phyloP scores from a whole-genome alignment of 1,284 basidiomycete species.

The Coniferiporia sulphurascens region DNA sequence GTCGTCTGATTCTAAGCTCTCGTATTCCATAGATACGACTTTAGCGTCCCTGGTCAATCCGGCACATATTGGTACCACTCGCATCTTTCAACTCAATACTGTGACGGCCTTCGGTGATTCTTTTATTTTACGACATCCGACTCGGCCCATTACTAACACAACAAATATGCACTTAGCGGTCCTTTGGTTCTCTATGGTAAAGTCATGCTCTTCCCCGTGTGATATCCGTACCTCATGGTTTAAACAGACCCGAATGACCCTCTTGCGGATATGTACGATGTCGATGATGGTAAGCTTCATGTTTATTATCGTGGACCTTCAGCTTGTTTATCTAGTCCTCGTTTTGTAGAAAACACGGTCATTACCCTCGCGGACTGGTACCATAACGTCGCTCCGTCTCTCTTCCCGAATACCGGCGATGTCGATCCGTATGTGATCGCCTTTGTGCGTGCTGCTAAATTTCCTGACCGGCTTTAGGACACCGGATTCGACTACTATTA shows the following conservation, averaged over 20 bases:
- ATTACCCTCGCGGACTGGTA: slow-evolving; percentile 41
- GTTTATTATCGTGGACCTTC: background rate
- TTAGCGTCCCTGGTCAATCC: slow-evolving; percentile 30
- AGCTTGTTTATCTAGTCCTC: background rate
- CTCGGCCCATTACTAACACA: background rate
- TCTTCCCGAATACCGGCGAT: slow-evolving; percentile 16
- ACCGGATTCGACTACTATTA: slow-evolving; percentile 48
- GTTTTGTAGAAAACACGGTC: slow-evolving; percentile 30
- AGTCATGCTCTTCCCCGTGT: background rate
- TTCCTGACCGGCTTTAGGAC: slow-evolving; percentile 15
- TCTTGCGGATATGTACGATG: slow-evolving; percentile 36
- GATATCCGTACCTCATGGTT: background rate
- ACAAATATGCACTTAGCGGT: background rate
- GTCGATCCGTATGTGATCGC: slow-evolving; percentile 20
- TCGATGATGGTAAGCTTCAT: slow-evolving; percentile 34
- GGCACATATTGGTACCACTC: slow-evolving; percentile 39
- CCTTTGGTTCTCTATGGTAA: background rate
- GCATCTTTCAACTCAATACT: slow-evolving; percentile 35
- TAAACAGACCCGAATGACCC: slow-evolving; percentile 37
- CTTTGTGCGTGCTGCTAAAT: background rate
- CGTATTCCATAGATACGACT: slow-evolving; percentile 29
- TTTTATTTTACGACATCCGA: too few relatives aligned
- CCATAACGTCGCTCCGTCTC: slow-evolving; percentile 22
- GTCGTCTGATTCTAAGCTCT: background rate
- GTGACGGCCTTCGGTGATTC: slow-evolving; percentile 14